Evolutionary conservation across 148 eudicot species (phyloP).

Genomic region (Arctostaphylos glauca): DNA sequence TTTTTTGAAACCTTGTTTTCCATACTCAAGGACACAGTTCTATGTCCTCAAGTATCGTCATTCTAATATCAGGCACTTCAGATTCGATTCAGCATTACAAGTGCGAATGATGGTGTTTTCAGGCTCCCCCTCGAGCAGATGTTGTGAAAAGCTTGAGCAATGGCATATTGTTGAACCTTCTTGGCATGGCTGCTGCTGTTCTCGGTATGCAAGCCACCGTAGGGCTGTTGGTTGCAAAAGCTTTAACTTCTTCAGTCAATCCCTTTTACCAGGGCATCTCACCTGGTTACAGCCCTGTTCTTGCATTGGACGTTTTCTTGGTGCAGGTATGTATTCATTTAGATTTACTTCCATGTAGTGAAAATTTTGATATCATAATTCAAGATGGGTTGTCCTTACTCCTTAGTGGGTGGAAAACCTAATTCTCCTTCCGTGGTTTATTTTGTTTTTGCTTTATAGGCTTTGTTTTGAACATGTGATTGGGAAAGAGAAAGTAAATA

Average conservation of each 20-base stretch:
- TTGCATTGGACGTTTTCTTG: conserved; percentile 85
- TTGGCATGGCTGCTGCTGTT: conserved; percentile 92
- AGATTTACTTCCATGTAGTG: not conserved
- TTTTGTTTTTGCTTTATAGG: too few relatives aligned
- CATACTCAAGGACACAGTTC: not conserved
- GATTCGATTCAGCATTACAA: not conserved
- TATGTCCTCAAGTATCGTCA: not conserved
- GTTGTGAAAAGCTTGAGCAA: conserved; percentile 76
- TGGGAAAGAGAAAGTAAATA: not conserved
- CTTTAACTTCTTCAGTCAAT: conserved; percentile 74
- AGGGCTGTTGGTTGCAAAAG: conserved; percentile 78
- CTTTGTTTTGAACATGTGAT: not conserved
- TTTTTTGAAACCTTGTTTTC: too few relatives aligned
- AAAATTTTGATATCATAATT: not conserved
- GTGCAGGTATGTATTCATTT: conserved; percentile 77
- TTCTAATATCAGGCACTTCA: not conserved
- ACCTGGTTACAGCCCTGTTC: conserved; percentile 80
- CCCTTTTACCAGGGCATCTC: conserved; percentile 74
- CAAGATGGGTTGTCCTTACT: not conserved
- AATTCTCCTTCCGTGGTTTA: not conserved
- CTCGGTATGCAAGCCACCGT: conserved; percentile 93
- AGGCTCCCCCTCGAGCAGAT: conserved; percentile 98
- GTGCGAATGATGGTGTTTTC: conserved; percentile 27
- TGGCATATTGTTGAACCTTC: conserved; percentile 62
- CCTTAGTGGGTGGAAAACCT: not conserved